Evolutionary conservation across 371 early-diverging fungal species (phyloP), one percentile per base, ranked within the genome.

Genomic region (Haplosporangium sp.): DNA sequence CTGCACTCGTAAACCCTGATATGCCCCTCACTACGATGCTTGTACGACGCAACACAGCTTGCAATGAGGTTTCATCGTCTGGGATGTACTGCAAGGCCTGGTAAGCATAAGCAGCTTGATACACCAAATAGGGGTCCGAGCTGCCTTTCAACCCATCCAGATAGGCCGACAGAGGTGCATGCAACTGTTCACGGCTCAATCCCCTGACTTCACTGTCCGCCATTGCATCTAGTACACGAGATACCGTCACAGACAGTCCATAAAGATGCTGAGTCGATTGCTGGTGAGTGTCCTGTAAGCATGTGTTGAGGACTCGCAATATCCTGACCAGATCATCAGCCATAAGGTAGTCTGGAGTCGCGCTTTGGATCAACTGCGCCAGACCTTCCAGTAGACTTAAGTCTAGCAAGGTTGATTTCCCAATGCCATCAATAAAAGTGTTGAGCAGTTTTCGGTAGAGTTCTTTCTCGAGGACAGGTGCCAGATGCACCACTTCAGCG

Each of bases 91-190:
- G 61, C 21, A 51, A 41, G 10, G 51, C 61, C 14, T 60, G 61
- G n/a, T 20, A 60, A 0, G 61, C 61, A 20, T 60, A 53, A 11
- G 41, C 5, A 0, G 62, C 62, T 41, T 53, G 54, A 52, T 62
- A 54, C 54, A 53, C n/a, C 23, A 62, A 7, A 23, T 52, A 53
- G 11, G 62, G 62, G 36, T 62, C 62, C 5, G 62, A 36, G 51
- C 60, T 59, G 18, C 38, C 18, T 11, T 18, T 21, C 36, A 59
- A 16, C 3, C 51, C 18, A 0, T 9, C 9, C 36, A 50, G 18
- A 36, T 18, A 5, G 10, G 10, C 38, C 8, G 38, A 13, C 0
- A 50, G 51, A 1, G 50, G 50, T 18, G 13, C 60, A 1, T 48
- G 60, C 5, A 18, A 9, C n/a, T 16, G 11, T 8, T 38, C 60